Base-by-base conservation (phyloP, 2,329 filamentous ascomycete species). In the Fusarium transvaalense region DNA sequence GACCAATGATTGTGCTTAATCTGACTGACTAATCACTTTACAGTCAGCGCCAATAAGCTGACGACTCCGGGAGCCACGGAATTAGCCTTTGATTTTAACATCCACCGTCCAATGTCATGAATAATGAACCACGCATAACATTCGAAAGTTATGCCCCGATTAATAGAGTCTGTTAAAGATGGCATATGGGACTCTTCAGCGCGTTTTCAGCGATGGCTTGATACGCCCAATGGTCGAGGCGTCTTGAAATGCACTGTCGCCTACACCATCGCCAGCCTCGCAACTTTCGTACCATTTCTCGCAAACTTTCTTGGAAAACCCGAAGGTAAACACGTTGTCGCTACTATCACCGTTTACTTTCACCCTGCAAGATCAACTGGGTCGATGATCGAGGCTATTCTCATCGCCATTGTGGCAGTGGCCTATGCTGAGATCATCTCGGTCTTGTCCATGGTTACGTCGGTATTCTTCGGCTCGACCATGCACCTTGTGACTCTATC, bases 301-400 rank as follows among this genome's bases (percentile, higher is more conserved):
- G 89, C 93, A 12, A 82, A 84, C 6, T 87, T 93, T 51, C 83
- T 97, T 7, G 95, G 95, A 5, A 86, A 90, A 61, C 92, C 94
- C 69, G 94, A 97, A 79, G 93, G 93, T 38, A 97, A 97, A 76
- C 95, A 97, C 79, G 90, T 97, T 72, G 93, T 97, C 50, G 94
- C 94, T 34, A 97, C 95, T 2, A 89, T 97, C 53, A 97, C 93
- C 0, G 94, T 97, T 10, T 98, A 97, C 75, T 98, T 97, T 74
- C 94, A 97, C 76, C 94, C 95, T 2, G 92, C 93, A 2, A 86
- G 95, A 55, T 93, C 93, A 17, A 88, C 90, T 10, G 95, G 95
- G 0, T 96, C 92, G 65, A 97, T 97, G 93, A 87, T 93, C 56
- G 92, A 97, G 78, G 94, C 94, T 4, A 88, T 91, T 14, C 80